Conservation (phyloP, 345 rosid species). For the Anacardium occidentale region DNA sequence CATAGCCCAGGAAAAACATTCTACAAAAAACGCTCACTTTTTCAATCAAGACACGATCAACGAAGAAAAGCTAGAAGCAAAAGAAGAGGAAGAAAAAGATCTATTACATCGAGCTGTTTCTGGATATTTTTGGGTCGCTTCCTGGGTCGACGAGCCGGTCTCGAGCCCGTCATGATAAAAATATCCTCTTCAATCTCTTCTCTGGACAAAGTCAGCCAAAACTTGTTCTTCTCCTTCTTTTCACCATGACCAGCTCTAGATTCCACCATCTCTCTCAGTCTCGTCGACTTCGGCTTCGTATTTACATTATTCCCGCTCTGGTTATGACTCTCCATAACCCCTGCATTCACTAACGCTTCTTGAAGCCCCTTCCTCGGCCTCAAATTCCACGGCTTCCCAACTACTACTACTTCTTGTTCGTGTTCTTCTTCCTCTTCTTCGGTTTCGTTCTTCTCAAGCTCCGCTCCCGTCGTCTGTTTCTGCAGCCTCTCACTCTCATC, state of each 20-base stretch:
- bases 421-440: constrained; percentile 30
- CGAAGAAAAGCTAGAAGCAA: neutral
- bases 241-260: constrained; percentile 43
- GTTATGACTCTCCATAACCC: constrained; percentile 13
- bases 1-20: constrained; percentile 74
- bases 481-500: constrained; percentile 4
- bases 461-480: constrained; percentile 13
- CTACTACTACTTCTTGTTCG: constrained; percentile 39
- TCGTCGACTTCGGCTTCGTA: constrained; percentile 54
- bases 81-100: neutral
- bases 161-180: constrained; percentile 78
- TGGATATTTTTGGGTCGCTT: constrained; percentile 74
- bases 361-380: constrained; percentile 54
- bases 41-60: neutral
- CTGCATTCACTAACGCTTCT: constrained; percentile 21
- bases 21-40: constrained; percentile 28
- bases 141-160: constrained; percentile 72
- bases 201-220: constrained; percentile 68
- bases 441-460: constrained; percentile 20
- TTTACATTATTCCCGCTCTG: constrained; percentile 20
- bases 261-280: constrained; percentile 63
- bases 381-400: constrained; percentile 71
- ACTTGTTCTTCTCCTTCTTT: constrained; percentile 60
- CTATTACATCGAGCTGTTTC: constrained; percentile 73
- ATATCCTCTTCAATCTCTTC: constrained; percentile 96